Evolutionary conservation across 2,329 filamentous ascomycete genomes (phyloP), one percentile per base, ranked within the genome.

Genomic region (Aspergillaceae sp.): DNA sequence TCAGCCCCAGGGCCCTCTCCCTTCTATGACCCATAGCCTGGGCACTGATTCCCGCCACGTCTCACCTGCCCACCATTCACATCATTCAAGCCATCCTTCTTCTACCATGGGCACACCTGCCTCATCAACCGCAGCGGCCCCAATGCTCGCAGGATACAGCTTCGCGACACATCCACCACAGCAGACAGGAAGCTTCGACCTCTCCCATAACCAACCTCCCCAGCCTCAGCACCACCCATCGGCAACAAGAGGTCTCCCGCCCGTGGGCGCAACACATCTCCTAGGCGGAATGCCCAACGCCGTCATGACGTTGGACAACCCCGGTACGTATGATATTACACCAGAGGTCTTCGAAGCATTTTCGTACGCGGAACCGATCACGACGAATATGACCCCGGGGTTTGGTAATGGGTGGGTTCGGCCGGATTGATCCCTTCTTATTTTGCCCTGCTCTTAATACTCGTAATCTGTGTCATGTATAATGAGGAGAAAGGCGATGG

Each of bases 321-420:
- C 66, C 1, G 56, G 57, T 3, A 55, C 61, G n/a, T 69, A 68
- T 40, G 65, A 70, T 40, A 69, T 71, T 7, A 67, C 68, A 2
- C 64, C 68, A 1, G 69, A 72, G 48, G 64, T 71, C 6, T 70
- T 69, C 28, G 68, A 71, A 47, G 69, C 69, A 7, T 71, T 72
- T 47, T 71, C 67, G 3, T 69, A 67, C 48, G 58, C 67, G 6
- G 67, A 71, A 45, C 69, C 69, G 2, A 67, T 71, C n/a, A 59
- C 66, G 30, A 64, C 67, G 33, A 71, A 63, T 52, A 67, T 70
- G 59, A 53, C 62, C n/a, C 54, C 63, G 37, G 56, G 55, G 1
- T 66, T 64, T 49, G 61, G 61, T 45, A 49, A 54, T 29, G 48
- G 48, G 4, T 64, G 56, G 61, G 45, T 46, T 48, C 47, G 48